Conservation (phyloP, 2,329 filamentous ascomycete genomes). For the Sordariomycetes sp. region DNA sequence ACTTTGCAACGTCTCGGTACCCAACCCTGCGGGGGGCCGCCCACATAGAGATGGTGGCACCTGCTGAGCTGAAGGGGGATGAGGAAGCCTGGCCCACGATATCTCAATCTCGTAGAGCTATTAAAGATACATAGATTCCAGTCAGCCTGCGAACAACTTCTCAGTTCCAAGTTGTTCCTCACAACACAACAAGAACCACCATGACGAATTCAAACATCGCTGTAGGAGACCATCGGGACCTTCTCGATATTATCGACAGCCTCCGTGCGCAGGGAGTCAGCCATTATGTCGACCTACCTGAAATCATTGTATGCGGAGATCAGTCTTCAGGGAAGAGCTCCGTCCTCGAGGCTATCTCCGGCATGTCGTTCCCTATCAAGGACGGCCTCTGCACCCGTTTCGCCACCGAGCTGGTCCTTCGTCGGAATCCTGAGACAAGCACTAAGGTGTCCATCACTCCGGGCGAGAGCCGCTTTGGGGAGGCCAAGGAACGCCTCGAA, state of each 20-base stretch:
- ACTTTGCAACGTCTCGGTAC: no score
- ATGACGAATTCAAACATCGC: background rate
- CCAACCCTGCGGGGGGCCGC: no score
- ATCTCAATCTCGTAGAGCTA: no score
- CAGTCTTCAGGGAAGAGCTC: slow-evolving; percentile 57
- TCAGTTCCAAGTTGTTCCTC: no score
- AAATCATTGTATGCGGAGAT: slow-evolving; percentile 50
- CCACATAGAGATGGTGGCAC: no score
- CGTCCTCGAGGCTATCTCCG: slow-evolving; percentile 55
- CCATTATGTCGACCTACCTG: slow-evolving; percentile 28
- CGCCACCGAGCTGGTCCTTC: slow-evolving; percentile 51
- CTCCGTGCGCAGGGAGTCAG: slow-evolving; percentile 26
- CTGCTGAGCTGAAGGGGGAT: no score
- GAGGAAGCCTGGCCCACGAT: no score
- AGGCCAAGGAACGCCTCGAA: slow-evolving; percentile 12
- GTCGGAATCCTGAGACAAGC: slow-evolving; percentile 17
- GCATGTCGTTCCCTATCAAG: slow-evolving; percentile 49
- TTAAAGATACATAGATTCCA: no score
- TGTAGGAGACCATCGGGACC: slow-evolving; percentile 20
- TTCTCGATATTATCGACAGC: slow-evolving; percentile 28
- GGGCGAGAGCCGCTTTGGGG: slow-evolving; percentile 16
- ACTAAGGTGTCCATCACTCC: slow-evolving; percentile 20
- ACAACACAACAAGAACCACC: background rate
- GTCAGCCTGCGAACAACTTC: no score
- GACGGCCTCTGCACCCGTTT: slow-evolving; percentile 54